A percentile compares a stretch with the other conserved stretches of the same genome.
Evolutionary conservation across 2,329 filamentous ascomycete species (phyloP).

Genomic region (Emericellopsis cladophorae): DNA sequence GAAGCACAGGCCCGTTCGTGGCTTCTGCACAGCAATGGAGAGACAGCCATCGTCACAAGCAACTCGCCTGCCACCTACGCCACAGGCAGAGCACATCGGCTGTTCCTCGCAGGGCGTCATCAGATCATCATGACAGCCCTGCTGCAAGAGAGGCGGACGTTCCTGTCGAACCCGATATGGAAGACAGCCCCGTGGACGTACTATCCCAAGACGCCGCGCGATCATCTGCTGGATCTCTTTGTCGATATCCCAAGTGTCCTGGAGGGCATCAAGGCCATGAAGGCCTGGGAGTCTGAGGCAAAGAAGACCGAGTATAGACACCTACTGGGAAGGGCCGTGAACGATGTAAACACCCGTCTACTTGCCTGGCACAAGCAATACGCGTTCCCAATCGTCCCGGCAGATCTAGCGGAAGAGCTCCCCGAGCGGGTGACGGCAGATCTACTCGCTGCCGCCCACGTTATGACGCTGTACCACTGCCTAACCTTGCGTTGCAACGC

Average conservation of each 20-base stretch:
- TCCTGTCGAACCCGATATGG: constrained; percentile 1
- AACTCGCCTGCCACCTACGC: neutral
- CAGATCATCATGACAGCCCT: neutral
- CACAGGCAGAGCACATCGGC: neutral
- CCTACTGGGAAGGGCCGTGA: neutral
- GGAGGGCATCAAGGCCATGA: constrained; percentile 1
- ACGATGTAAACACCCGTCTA: constrained; percentile 1
- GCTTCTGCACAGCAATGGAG: constrained; percentile 1
- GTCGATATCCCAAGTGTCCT: constrained; percentile 3
- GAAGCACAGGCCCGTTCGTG: neutral
- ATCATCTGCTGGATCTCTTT: constrained; percentile 10
- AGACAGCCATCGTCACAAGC: neutral
- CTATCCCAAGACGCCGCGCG: constrained; percentile 24
- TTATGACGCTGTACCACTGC: constrained; percentile 4
- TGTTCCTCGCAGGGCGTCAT: constrained; percentile 1
- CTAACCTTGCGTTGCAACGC: neutral
- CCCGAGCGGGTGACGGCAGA: neutral
- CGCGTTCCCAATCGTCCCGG: neutral
- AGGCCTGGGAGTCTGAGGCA: neutral
- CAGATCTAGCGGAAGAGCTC: neutral
- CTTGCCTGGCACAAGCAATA: constrained; percentile 1
- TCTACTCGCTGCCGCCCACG: constrained; percentile 1
- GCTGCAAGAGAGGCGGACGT: neutral
- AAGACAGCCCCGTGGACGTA: constrained; percentile 13
- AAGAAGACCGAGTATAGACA: neutral